Base-by-base conservation (phyloP, 2,329 filamentous ascomycete species). In the Didymella arachidicola region DNA sequence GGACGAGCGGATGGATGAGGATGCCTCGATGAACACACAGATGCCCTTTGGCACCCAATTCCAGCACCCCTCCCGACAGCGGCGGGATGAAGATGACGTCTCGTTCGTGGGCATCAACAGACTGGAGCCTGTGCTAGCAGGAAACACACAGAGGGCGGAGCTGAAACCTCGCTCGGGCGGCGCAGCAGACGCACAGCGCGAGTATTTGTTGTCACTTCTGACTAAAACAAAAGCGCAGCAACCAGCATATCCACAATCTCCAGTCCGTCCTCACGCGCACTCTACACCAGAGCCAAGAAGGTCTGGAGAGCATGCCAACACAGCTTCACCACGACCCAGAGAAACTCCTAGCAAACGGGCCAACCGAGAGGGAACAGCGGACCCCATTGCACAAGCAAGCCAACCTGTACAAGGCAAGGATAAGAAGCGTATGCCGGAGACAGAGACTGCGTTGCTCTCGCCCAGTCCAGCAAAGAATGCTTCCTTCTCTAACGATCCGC, bases 1-100 rank as follows among this genome's bases (percentile, higher is more conserved):
- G 25, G 47, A 55, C 4, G 52, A 52, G 34, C 12, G 51, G n/a
- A 10, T 12, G 5, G 38, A 52, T 18, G 30, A 34, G 14, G 25
- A 57, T 22, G 32, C 22, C 7, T 49, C 57, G 10, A 56, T 59
- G 8, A 44, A 61, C 36, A 69, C 67, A 8, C 70, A 73, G 39
- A 22, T 60, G 29, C 53, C 65, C 0, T 72, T 66, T 46, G 66
- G 47, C 14, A 72, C 70, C 3, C 72, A 74, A 47, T 1, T 68
- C 1, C 56, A 48, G 14, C 63, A 61, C n/a, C 54, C 58, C 1
- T 29, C 50, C 10, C 53, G 50, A 11, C n/a, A 49, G 16, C 61
- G 41, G 18, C 10, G 29, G 7, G n/a, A 50, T 39, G 29, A 57
- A 5, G 53, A 60, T 8, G 61, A 63, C 0, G 52, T 57, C 10